Evolutionary conservation across 306 rosid species (phyloP).

Genomic region (Argentina anserina): DNA sequence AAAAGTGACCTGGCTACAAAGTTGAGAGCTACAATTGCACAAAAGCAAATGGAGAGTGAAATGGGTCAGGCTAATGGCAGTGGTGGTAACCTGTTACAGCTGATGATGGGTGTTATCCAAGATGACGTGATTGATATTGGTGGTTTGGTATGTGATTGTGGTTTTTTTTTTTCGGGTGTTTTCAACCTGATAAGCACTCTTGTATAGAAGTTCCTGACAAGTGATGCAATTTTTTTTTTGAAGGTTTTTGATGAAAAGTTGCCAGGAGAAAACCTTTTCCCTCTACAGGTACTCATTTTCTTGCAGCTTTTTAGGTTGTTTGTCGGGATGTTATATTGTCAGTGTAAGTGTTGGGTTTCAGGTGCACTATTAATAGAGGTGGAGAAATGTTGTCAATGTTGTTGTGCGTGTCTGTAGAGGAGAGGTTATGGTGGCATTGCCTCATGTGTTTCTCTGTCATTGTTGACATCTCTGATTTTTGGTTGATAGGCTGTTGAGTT

Average conservation of each 20-base stretch:
- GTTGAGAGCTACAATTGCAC: slow-evolving; percentile 91
- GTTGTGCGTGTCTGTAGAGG: too few relatives aligned
- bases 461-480: slow-evolving; percentile 17
- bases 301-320: background rate
- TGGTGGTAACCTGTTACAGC: slow-evolving; percentile 76
- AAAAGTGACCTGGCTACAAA: slow-evolving; percentile 89
- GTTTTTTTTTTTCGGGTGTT: background rate
- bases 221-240: slow-evolving; percentile 10
- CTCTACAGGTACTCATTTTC: slow-evolving; percentile 63
- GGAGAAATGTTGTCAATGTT: background rate
- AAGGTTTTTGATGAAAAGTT: slow-evolving; percentile 92
- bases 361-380: background rate
- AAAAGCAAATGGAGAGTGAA: slow-evolving; percentile 85
- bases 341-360: background rate
- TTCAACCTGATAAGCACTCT: background rate
- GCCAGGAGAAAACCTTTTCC: slow-evolving; percentile 88
- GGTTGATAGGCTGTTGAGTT: slow-evolving; percentile 89
- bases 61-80: slow-evolving; percentile 71
- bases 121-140: slow-evolving; percentile 89
- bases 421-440: background rate
- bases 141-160: slow-evolving; percentile 66
- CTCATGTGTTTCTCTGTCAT: background rate
- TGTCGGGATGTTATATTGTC: background rate
- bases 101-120: slow-evolving; percentile 82
- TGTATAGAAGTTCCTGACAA: background rate